phyloP scores from a whole-genome alignment of 495 filamentous ascomycete genomes.

The Talaromyces stipitatus region DNA sequence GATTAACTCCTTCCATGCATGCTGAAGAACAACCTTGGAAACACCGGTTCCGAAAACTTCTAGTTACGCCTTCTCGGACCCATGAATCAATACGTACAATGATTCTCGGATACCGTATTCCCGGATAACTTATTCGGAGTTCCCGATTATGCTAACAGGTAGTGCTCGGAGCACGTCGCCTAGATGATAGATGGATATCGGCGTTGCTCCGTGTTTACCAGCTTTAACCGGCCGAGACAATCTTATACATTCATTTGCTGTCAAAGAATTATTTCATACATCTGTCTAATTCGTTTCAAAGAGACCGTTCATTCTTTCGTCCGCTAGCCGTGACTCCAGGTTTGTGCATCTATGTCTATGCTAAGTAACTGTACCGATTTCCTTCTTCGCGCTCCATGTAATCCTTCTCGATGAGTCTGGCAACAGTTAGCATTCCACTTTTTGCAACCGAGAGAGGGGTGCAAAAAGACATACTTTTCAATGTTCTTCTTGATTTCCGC shows the following conservation, averaged over 20 bases:
- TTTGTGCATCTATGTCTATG: slow-evolving; percentile 42
- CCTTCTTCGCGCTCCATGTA: slow-evolving; percentile 81
- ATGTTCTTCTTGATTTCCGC: slow-evolving; percentile 92
- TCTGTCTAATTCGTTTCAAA: no score
- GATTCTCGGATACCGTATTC: no score
- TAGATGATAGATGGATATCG: background rate
- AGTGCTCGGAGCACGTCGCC: background rate
- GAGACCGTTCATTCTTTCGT: no score
- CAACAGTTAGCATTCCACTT: background rate
- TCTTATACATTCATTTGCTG: background rate
- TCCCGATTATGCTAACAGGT: background rate
- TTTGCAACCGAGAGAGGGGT: background rate
- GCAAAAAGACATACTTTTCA: slow-evolving; percentile 72
- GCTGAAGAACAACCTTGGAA: no score
- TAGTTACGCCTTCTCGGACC: no score
- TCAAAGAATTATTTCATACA: no score
- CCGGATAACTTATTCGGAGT: background rate
- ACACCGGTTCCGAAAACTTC: no score
- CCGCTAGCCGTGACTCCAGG: no score
- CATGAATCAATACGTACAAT: no score
- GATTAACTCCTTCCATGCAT: background rate
- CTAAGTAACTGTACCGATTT: slow-evolving; percentile 74
- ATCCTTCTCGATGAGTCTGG: slow-evolving; percentile 87
- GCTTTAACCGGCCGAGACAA: background rate
- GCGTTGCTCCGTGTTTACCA: background rate